These are phyloP conservation scores for Triadica sebifera DNA, from an alignment of 345 rosid genomes.

Conservation along the genomic window DNA sequence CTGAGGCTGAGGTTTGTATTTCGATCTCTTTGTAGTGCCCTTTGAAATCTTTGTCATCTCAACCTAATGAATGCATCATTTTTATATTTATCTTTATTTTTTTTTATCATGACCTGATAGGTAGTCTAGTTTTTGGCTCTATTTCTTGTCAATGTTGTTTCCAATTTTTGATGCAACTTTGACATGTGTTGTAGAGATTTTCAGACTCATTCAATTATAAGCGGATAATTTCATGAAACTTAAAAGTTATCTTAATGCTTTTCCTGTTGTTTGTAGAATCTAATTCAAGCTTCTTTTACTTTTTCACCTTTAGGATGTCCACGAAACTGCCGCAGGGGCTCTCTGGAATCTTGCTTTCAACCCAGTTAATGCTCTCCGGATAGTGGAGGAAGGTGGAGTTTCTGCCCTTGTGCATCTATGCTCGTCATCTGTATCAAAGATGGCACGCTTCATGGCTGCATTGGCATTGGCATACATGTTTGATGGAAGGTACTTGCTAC, in stretches of 20 bases:
- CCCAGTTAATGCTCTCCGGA: slow-evolving; percentile 39
- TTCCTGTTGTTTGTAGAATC: not conserved
- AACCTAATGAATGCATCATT: not conserved
- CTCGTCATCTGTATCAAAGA: slow-evolving; percentile 38
- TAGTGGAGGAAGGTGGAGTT: slow-evolving; percentile 45
- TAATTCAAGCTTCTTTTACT: not conserved
- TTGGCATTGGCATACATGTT: slow-evolving; percentile 44
- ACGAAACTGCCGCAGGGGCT: slow-evolving; percentile 52
- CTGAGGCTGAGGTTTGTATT: slow-evolving; percentile 59
- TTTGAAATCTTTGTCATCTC: not conserved
- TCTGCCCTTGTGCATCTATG: slow-evolving; percentile 38
- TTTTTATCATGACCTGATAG: not conserved
- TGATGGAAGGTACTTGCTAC: slow-evolving; percentile 37
- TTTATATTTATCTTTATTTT: not conserved
- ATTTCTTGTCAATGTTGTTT: not conserved
- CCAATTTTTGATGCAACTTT: not conserved
- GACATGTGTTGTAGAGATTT: not conserved
- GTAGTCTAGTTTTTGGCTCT: not conserved
- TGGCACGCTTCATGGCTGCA: slow-evolving; percentile 50
- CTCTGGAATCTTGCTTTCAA: slow-evolving; percentile 50
- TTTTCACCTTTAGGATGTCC: slow-evolving; percentile 38
- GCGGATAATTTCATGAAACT: not conserved
- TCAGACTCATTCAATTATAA: not conserved
- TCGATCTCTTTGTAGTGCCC: not conserved
- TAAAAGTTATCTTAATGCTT: not conserved